Conservation (phyloP, 2,329 filamentous ascomycete species). For the Hypoxylon sp. region DNA sequence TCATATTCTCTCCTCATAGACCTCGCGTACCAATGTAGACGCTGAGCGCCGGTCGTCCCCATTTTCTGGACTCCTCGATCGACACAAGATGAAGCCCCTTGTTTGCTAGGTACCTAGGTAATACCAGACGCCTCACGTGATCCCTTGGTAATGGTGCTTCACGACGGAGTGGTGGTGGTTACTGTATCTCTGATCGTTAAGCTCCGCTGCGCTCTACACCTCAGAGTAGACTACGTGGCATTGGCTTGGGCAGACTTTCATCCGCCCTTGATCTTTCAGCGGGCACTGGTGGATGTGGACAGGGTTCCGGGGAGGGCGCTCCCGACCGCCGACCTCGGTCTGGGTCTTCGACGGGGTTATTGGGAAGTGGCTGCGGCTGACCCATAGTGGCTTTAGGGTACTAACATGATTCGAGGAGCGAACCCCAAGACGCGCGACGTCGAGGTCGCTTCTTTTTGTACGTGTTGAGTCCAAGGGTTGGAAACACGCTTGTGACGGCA, state of each 20-base stretch:
- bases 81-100: not conserved
- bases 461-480: not conserved
- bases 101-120: not conserved
- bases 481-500: not conserved
- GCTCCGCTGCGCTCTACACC: not conserved
- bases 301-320: conserved; percentile 46
- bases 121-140: not conserved
- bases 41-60: not conserved
- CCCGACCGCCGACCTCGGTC: conserved; percentile 39
- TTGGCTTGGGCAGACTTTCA: not conserved
- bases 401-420: not conserved
- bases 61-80: not conserved
- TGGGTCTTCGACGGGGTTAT: conserved; percentile 6
- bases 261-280: conserved; percentile 3
- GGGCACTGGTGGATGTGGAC: conserved; percentile 26
- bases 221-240: not conserved
- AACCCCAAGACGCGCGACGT: not conserved
- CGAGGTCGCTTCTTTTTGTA: not conserved
- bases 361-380: not conserved
- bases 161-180: not conserved
- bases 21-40: not conserved
- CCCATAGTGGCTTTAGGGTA: not conserved
- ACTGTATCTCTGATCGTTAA: not conserved
- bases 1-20: not conserved
- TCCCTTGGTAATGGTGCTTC: not conserved